These are phyloP conservation scores for Dothiorella sarmentorum DNA, from an alignment of 2,329 filamentous ascomycete species.

Conservation along the genomic window DNA sequence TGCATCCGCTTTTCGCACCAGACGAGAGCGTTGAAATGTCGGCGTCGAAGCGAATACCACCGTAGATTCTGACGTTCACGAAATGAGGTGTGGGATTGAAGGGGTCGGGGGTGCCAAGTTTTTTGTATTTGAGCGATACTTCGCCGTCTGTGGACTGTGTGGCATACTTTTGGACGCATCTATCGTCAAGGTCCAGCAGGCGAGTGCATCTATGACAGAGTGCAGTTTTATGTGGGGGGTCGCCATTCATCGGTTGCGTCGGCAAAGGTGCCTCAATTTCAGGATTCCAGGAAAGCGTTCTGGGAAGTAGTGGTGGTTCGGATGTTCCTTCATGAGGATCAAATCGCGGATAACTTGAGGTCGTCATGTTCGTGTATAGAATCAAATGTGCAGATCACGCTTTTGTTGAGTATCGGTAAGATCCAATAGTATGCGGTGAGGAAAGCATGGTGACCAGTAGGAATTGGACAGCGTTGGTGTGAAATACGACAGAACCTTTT, in stretches of 20 bases:
- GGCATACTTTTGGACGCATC: not conserved
- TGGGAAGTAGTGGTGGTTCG: not conserved
- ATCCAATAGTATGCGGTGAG: not conserved
- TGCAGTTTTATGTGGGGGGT: not conserved
- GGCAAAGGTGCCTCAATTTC: not conserved
- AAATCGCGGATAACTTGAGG: not conserved
- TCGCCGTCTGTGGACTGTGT: not conserved
- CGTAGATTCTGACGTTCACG: not conserved
- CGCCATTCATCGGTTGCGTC: too few species aligned
- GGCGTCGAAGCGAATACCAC: not conserved
- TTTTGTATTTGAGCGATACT: not conserved
- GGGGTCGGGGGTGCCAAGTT: not conserved
- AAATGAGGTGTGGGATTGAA: not conserved
- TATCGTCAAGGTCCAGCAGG: not conserved
- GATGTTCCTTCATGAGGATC: not conserved
- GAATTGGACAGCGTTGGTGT: not conserved
- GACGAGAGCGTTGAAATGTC: not conserved
- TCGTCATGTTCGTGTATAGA: not conserved
- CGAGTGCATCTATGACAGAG: not conserved
- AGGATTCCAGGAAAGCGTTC: not conserved
- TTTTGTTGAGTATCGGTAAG: too few species aligned
- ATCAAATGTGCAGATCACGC: too few species aligned
- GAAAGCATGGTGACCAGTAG: not conserved
- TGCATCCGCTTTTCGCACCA: not conserved
- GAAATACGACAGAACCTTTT: too few species aligned